These are phyloP conservation scores for Moniliophthora roreri DNA, from an alignment of 1,284 basidiomycete genomes.

Conservation along the genomic window DNA sequence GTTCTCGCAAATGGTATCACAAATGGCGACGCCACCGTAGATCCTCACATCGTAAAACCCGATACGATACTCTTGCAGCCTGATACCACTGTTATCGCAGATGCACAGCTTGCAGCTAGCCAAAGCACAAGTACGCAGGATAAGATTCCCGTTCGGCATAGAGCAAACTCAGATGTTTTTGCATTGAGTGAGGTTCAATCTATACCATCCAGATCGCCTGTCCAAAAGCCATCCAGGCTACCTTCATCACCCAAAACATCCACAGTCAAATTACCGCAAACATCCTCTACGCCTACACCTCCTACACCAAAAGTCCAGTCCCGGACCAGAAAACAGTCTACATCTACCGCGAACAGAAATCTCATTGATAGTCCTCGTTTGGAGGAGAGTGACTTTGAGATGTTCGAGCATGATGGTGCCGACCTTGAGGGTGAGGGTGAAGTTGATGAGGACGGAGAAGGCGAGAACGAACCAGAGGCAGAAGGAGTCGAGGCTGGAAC, in stretches of 20 bases:
- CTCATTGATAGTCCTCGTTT: background rate
- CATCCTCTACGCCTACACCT: background rate
- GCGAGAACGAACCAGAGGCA: constrained; percentile 14
- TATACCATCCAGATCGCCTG: background rate
- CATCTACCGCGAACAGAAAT: background rate
- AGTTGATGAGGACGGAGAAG: constrained; percentile 36
- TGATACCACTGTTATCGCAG: background rate
- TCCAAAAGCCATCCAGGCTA: background rate
- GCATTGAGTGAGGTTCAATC: background rate
- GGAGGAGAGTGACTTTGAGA: background rate
- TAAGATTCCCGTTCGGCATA: background rate
- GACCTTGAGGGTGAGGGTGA: constrained; percentile 63
- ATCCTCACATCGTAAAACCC: background rate
- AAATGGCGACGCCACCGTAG: background rate
- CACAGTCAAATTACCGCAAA: background rate
- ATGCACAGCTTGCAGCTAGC: too few species aligned
- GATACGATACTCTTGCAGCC: background rate
- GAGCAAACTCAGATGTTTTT: background rate
- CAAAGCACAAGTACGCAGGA: background rate
- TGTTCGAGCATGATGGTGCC: constrained; percentile 39
- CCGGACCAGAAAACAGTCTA: constrained; percentile 2
- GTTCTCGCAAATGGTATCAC: background rate
- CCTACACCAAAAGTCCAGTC: background rate
- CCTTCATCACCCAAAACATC: constrained; percentile 1
- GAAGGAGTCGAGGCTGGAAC: constrained; percentile 23